Evolutionary conservation across 2,329 filamentous ascomycete species (phyloP).

Genomic region (Colletotrichum acutatum): DNA sequence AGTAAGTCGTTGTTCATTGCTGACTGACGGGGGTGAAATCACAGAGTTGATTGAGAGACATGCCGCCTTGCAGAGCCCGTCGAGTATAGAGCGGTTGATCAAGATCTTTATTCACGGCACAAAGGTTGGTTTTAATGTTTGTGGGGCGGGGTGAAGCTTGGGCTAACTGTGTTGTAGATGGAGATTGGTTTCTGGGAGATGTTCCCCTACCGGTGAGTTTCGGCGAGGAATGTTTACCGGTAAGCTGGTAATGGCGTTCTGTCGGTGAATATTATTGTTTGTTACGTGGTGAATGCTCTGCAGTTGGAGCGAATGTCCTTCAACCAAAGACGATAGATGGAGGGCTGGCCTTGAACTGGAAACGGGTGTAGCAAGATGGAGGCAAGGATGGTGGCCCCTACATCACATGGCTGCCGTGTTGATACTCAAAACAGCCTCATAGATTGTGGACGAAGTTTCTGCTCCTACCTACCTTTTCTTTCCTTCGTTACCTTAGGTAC

Average conservation of each 20-base stretch:
- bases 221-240: not conserved
- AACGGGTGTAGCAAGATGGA: not conserved
- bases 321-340: not conserved
- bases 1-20: not conserved
- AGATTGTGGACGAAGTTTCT: not conserved
- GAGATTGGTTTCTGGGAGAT: constrained; percentile 67
- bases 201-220: constrained; percentile 52
- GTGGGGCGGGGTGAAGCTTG: not conserved
- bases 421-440: constrained; percentile 9
- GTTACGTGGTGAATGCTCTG: not conserved
- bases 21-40: not conserved
- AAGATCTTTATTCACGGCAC: constrained; percentile 90
- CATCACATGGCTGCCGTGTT: not conserved
- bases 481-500: too few species aligned
- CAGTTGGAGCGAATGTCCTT: not conserved
- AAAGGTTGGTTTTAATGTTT: constrained; percentile 64
- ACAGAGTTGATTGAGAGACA: constrained; percentile 80
- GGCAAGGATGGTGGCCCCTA: not conserved
- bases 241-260: not conserved
- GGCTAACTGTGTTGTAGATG: constrained; percentile 50
- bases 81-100: constrained; percentile 83
- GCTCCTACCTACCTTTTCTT: too few species aligned
- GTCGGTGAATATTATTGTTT: not conserved
- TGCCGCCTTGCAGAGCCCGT: constrained; percentile 77
- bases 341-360: not conserved